A percentile compares a stretch with the other conserved stretches of the same genome.
Evolutionary conservation across 164 flowering plant genomes (phyloP).

Genomic region (Piper betle): DNA sequence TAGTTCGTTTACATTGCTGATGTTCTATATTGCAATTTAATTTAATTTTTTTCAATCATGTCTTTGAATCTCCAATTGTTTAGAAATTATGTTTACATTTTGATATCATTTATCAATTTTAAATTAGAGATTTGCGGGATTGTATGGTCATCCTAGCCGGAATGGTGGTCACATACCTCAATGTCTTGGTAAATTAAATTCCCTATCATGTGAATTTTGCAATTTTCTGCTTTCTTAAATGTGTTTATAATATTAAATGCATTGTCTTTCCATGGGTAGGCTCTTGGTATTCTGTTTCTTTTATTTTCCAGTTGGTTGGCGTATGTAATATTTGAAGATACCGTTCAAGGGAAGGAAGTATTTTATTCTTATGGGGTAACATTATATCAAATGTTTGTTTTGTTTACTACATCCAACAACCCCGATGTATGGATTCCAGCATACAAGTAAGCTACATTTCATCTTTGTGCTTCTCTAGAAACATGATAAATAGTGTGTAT

Average conservation of each 20-base stretch:
- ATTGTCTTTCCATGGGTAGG: slow-evolving; percentile 36
- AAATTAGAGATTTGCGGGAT: slow-evolving; percentile 50
- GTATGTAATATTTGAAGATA: slow-evolving; percentile 93
- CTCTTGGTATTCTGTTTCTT: slow-evolving; percentile 62
- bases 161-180: slow-evolving; percentile 74
- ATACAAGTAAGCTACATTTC: slow-evolving; percentile 60
- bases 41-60: background rate
- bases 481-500: background rate
- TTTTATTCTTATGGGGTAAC: slow-evolving; percentile 77
- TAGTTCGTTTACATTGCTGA: too few relatives aligned
- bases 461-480: background rate
- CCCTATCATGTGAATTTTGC: background rate
- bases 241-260: background rate
- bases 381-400: slow-evolving; percentile 78
- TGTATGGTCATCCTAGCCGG: slow-evolving; percentile 56
- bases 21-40: too few relatives aligned
- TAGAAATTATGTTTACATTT: background rate
- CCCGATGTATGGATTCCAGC: slow-evolving; percentile 99
- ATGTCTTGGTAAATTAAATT: slow-evolving; percentile 54
- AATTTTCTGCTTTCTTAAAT: background rate
- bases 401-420: slow-evolving; percentile 93
- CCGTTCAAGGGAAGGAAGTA: slow-evolving; percentile 44
- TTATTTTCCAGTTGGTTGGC: slow-evolving; percentile 92
- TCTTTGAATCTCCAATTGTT: slow-evolving; percentile 2
- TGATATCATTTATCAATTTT: background rate